Conservation (phyloP, 148 eudicot genomes). For the Dysphania ambrosioides region DNA sequence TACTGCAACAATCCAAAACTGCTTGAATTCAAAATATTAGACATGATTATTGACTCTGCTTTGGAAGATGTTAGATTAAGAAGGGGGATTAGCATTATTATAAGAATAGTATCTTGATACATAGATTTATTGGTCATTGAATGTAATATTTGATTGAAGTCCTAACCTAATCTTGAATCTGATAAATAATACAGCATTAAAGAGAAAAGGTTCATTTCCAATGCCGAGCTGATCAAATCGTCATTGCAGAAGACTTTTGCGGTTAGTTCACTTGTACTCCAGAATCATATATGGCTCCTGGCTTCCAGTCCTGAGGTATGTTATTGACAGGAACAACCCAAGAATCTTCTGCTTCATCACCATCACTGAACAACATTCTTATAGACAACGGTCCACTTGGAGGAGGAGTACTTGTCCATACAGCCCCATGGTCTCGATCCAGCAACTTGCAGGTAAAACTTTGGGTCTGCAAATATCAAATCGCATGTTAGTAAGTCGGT, state of each 20-base stretch:
- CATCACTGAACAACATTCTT: constrained; percentile 69
- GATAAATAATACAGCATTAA: neutral
- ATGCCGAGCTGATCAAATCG: neutral
- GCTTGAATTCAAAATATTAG: neutral
- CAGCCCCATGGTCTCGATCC: constrained; percentile 68
- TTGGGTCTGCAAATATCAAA: constrained; percentile 43
- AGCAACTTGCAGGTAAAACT: constrained; percentile 61
- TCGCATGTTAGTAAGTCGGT: neutral
- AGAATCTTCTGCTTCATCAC: constrained; percentile 49
- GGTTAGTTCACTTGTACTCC: constrained; percentile 60
- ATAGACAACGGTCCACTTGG: constrained; percentile 57
- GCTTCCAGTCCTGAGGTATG: constrained; percentile 64
- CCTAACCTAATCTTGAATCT: neutral
- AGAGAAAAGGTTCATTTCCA: constrained; percentile 1
- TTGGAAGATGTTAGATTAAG: neutral
- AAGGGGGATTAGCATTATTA: neutral
- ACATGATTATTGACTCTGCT: neutral
- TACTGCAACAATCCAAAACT: neutral
- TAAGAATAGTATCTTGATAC: neutral
- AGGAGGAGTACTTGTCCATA: constrained; percentile 65
- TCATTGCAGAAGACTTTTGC: neutral
- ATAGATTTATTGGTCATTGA: neutral
- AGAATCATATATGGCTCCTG: constrained; percentile 66
- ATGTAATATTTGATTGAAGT: neutral
- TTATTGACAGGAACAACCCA: constrained; percentile 64